Evolutionary conservation across 176 grass and related monocot species (phyloP).

Genomic region (Miscanthus lutarioriparius): DNA sequence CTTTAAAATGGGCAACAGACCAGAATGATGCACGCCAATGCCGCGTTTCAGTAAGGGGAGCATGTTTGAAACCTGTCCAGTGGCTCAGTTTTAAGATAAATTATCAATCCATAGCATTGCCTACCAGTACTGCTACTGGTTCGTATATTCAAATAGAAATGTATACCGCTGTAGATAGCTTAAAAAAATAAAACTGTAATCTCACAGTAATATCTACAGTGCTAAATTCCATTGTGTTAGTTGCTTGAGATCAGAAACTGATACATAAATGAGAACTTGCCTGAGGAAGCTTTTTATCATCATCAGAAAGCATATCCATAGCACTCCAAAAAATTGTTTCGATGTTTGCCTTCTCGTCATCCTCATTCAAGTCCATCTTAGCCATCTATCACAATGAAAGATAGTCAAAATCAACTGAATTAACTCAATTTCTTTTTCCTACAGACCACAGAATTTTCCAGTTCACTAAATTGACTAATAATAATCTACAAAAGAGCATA

Average conservation of each 20-base stretch:
- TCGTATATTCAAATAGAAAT: not conserved
- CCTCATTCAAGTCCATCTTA: conserved; percentile 92
- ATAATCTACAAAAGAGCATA: conserved; percentile 17
- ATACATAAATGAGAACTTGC: conserved; percentile 33
- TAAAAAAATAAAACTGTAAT: not conserved
- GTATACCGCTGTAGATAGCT: not conserved
- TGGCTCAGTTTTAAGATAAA: not conserved
- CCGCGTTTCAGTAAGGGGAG: conserved; percentile 85
- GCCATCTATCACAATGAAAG: conserved; percentile 61
- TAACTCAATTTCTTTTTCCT: not conserved
- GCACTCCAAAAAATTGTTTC: conserved; percentile 98
- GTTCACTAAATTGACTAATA: not conserved
- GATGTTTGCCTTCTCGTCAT: conserved; percentile 85
- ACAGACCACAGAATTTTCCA: not conserved
- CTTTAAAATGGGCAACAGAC: conserved; percentile 89
- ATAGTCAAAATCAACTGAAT: not conserved
- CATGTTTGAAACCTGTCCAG: conserved; percentile 77
- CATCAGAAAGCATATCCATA: conserved; percentile 93
- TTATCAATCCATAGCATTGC: not conserved
- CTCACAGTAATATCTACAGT: not conserved
- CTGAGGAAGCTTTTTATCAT: conserved; percentile 96
- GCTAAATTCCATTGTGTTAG: not conserved
- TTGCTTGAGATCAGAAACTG: conserved; percentile 9
- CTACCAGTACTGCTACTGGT: not conserved
- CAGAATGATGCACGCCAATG: conserved; percentile 96